Evolutionary conservation across 2,329 filamentous ascomycete species (phyloP), one percentile per base, ranked within the genome.

Genomic region (Diaporthe australafricana): DNA sequence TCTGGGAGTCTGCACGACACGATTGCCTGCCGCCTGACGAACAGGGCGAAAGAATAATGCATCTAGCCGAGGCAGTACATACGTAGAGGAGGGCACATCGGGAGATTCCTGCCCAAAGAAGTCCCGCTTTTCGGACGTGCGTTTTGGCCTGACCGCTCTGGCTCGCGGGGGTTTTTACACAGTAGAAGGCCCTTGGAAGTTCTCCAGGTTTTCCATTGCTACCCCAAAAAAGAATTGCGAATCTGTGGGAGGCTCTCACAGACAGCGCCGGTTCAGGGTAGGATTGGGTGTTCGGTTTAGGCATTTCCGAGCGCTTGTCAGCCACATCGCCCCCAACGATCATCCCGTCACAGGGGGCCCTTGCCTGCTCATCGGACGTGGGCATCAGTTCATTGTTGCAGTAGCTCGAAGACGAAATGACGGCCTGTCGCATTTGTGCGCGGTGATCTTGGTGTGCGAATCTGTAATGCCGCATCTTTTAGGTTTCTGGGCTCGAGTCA

Each of bases 311-410:
- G 40, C 7, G 25, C 17, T n/a, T 62, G 57, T 62, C 57, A 47
- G 40, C 20, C 57, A 32, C 57, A 3, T 8, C 12, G 1, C 2
- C 27, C 32, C n/a, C 40, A 47, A 40, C 57, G 57, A 48, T 63
- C 5, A 63, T 63, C 57, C 57, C 40, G 57, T 22, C 12, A 25
- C 57, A 35, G 40, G n/a, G 40, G 57, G 25, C 25, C 0, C 20
- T 22, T 47, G 45, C 27, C 27, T 14, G 11, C 22, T 17, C 42
- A 27, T 63, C 57, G 40, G 40, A 35, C 30, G 57, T 32, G 57
- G 57, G 57, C 57, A 63, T 63, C 57, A 63, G 57, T 48, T 63
- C 57, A 63, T 63, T 47, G 32, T 12, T 63, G 57, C 57, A 63
- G 57, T 63, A 63, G 57, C 42, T 63, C 17, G 25, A n/a, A 1